Evolutionary conservation across 345 rosid species (phyloP).

Genomic region (Populus simonii): DNA sequence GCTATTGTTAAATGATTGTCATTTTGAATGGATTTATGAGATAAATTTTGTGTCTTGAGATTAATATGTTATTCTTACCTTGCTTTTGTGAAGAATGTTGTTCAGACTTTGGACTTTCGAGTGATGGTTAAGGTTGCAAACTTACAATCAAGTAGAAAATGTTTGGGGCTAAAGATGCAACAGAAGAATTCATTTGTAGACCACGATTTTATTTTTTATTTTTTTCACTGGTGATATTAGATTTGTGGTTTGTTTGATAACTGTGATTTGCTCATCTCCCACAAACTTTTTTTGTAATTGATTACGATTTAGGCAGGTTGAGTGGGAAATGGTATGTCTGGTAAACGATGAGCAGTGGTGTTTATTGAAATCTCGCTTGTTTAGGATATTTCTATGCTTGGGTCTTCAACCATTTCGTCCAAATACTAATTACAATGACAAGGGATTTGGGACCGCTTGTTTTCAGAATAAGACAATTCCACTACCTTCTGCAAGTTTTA

Average conservation of each 20-base stretch:
- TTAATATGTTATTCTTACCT: neutral
- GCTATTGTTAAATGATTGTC: neutral
- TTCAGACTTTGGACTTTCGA: neutral
- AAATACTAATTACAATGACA: neutral
- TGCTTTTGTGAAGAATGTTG: neutral
- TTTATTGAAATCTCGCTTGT: neutral
- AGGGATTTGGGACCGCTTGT: slow-evolving; percentile 4
- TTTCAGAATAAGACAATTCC: slow-evolving; percentile 7
- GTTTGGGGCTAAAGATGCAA: neutral
- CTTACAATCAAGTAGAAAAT: neutral
- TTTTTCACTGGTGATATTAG: neutral
- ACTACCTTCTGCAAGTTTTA: neutral
- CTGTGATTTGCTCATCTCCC: neutral
- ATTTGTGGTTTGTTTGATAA: neutral
- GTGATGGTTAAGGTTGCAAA: neutral
- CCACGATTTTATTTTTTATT: neutral
- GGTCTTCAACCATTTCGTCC: slow-evolving; percentile 2
- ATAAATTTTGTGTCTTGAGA: neutral
- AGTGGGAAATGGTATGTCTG: slow-evolving; percentile 2
- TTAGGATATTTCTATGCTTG: slow-evolving; percentile 5
- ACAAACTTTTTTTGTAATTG: neutral
- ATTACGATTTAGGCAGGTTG: neutral
- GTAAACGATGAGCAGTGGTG: neutral
- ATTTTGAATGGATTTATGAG: neutral
- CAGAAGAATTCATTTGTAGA: neutral